phyloP scores from a whole-genome alignment of 805 yeast species.

The Lachancea lanzarotensis region DNA sequence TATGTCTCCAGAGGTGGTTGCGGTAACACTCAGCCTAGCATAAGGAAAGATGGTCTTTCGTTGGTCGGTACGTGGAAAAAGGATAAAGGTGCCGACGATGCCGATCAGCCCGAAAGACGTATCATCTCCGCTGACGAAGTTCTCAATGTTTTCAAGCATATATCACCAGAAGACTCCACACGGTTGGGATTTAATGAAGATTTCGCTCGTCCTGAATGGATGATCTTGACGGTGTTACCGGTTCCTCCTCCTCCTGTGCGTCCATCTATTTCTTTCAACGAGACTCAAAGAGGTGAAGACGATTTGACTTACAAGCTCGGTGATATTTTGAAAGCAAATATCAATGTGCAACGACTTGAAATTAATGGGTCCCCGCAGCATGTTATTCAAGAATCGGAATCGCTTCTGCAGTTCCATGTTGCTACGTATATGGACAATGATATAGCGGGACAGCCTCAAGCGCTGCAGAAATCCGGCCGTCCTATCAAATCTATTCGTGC shows the following conservation, averaged over 20 bases:
- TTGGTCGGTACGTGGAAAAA: conserved; percentile 98
- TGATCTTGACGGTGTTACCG: conserved; percentile 93
- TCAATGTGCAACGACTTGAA: conserved; percentile 93
- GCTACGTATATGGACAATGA: conserved; percentile 99
- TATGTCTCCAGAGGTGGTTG: conserved; percentile 85
- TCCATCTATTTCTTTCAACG: conserved; percentile 96
- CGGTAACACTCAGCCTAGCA: conserved; percentile 93
- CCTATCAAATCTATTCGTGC: conserved; percentile 98
- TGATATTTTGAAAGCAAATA: conserved; percentile 93
- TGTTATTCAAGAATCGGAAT: conserved; percentile 93
- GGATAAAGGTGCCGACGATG: conserved; percentile 68
- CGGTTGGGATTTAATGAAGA: conserved; percentile 89
- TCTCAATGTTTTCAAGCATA: conserved; percentile 85
- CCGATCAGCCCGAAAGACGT: conserved; percentile 87
- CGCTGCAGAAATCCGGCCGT: conserved; percentile 96
- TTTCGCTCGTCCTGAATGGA: conserved; percentile 98
- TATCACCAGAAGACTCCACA: conserved; percentile 72
- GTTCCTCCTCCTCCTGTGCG: conserved; percentile 99
- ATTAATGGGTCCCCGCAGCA: conserved; percentile 99
- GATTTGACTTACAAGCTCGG: conserved; percentile 96
- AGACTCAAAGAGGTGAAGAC: conserved; percentile 98
- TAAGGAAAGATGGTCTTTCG: conserved; percentile 92
- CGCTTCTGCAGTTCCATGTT: conserved; percentile 91
- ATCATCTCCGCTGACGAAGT: conserved; percentile 84
- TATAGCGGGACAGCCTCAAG: conserved; percentile 99